Evolutionary conservation across 257 asterid species (phyloP).

Genomic region (Avicennia marina): DNA sequence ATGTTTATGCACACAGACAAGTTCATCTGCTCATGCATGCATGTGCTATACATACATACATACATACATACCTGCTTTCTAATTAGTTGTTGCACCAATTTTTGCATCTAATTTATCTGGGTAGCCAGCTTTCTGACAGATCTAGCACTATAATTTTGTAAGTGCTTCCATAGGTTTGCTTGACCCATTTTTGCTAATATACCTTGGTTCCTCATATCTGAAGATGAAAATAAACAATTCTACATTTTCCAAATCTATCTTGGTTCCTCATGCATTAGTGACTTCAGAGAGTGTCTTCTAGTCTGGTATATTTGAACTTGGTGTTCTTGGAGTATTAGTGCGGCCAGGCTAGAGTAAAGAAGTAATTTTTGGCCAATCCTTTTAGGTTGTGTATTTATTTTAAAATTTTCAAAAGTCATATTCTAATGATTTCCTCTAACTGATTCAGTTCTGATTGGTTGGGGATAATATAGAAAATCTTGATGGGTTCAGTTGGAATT

Average conservation of each 20-base stretch:
- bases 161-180: constrained; percentile 7
- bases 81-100: neutral
- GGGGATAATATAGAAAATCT: neutral
- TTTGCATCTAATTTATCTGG: neutral
- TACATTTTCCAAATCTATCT: neutral
- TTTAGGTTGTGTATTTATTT: neutral
- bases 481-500: neutral
- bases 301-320: too few relatives aligned
- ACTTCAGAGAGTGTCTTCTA: too few relatives aligned
- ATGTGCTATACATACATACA: too few relatives aligned
- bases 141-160: constrained; percentile 5
- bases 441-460: neutral
- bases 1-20: neutral
- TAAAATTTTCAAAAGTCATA: neutral
- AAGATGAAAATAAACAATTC: neutral
- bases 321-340: too few relatives aligned
- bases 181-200: neutral
- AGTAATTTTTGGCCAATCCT: too few relatives aligned
- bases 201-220: neutral
- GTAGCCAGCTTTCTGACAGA: constrained; percentile 7
- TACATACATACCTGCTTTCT: neutral
- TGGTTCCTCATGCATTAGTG: neutral
- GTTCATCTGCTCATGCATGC: neutral
- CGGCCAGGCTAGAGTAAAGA: too few relatives aligned
- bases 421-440: neutral